Percentiles rank a stretch among this genome's conserved stretches.
Conservation (phyloP, 345 rosid species). For the Acer negundo region DNA sequence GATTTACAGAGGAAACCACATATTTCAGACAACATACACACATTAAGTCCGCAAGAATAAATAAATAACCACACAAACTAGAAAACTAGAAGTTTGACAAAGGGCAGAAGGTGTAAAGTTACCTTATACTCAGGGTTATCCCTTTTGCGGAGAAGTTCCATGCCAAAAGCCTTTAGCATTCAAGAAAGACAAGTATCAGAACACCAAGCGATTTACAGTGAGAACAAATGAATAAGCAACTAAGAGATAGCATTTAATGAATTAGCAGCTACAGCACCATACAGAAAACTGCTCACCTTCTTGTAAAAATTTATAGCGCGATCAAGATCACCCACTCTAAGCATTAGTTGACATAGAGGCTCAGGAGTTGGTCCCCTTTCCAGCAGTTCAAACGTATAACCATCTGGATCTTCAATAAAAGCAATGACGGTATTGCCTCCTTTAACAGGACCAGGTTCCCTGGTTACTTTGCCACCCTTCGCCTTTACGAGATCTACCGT, state of each 20-base stretch:
- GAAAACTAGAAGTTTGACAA: neutral
- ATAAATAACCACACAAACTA: neutral
- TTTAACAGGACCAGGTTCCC: constrained; percentile 94
- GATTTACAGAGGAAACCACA: neutral
- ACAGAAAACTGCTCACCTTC: constrained; percentile 56
- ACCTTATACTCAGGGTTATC: constrained; percentile 97
- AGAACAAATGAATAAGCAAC: neutral
- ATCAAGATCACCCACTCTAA: constrained; percentile 95
- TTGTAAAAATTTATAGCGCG: constrained; percentile 86
- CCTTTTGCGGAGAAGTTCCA: constrained; percentile 89
- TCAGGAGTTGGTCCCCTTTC: constrained; percentile 97
- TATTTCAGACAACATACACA: neutral
- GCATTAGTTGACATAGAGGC: constrained; percentile 98
- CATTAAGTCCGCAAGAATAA: neutral
- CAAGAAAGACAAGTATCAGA: constrained; percentile 18
- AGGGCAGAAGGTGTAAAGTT: constrained; percentile 9
- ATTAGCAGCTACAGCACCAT: neutral
- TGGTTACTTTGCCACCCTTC: constrained; percentile 86
- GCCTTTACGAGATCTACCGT: constrained; percentile 83
- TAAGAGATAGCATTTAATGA: neutral
- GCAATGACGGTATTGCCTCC: constrained; percentile 88
- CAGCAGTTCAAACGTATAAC: constrained; percentile 92
- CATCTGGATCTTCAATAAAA: constrained; percentile 94
- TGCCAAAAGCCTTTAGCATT: constrained; percentile 79
- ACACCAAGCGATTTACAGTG: neutral